Conservation (phyloP, 495 filamentous ascomycete genomes). For the Gamarada debralockiae region DNA sequence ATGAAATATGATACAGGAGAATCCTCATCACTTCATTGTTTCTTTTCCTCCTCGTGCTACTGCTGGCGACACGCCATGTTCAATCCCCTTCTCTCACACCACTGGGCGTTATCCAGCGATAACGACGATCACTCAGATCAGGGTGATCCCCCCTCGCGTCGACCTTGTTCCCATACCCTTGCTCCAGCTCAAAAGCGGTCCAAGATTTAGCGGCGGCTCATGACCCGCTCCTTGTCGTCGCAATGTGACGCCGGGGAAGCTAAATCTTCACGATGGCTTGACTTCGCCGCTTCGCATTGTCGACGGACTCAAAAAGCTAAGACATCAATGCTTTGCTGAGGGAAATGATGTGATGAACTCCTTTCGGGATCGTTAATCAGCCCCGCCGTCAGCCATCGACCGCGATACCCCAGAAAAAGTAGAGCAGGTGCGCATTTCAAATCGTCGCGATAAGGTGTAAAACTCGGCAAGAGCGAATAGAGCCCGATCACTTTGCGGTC, state of each 20-base stretch:
- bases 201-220: slow-evolving; percentile 3
- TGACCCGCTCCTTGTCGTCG: not conserved
- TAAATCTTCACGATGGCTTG: not conserved
- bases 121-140: not conserved
- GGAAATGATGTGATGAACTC: not conserved
- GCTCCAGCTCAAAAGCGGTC: not conserved
- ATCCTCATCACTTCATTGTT: not conserved
- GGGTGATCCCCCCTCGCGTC: not conserved
- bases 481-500: too few species aligned
- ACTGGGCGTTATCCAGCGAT: not conserved
- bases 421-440: too few species aligned
- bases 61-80: not conserved
- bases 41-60: not conserved
- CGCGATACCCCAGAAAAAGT: not conserved
- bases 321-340: not conserved
- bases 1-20: not conserved
- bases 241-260: not conserved
- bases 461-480: too few species aligned
- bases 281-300: slow-evolving; percentile 6
- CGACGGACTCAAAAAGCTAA: slow-evolving; percentile 1
- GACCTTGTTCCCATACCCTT: slow-evolving; percentile 5
- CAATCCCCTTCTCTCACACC: not conserved
- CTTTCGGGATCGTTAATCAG: not conserved
- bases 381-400: too few species aligned
- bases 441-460: too few species aligned